Conservation (phyloP, 805 yeast genomes). For the Kazachstania viticola region DNA sequence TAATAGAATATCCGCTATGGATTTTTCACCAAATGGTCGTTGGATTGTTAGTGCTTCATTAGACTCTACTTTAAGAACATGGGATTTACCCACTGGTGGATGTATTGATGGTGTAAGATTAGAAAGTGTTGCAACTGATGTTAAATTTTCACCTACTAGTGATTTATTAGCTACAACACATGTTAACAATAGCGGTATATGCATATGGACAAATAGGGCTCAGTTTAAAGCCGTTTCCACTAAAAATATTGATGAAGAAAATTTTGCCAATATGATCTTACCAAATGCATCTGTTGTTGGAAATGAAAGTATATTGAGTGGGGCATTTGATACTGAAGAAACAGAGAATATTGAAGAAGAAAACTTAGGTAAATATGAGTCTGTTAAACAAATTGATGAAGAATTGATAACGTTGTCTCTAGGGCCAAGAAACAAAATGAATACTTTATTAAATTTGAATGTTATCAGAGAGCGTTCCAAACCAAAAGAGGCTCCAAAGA, state of each 20-base stretch:
- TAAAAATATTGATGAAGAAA: constrained; percentile 64
- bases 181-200: constrained; percentile 79
- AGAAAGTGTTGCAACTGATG: constrained; percentile 66
- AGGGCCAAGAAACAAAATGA: constrained; percentile 69
- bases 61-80: constrained; percentile 83
- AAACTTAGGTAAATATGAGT: constrained; percentile 31
- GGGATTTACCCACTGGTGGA: constrained; percentile 96
- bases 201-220: constrained; percentile 84
- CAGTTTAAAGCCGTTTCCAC: constrained; percentile 71
- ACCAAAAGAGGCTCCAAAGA: constrained; percentile 81
- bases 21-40: constrained; percentile 89
- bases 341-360: constrained; percentile 7
- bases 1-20: constrained; percentile 76
- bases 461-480: constrained; percentile 76
- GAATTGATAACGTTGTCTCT: constrained; percentile 61
- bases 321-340: constrained; percentile 46
- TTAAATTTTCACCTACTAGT: constrained; percentile 77
- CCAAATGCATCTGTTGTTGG: constrained; percentile 77
- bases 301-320: constrained; percentile 59
- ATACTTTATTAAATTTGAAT: constrained; percentile 70
- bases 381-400: constrained; percentile 51
- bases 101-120: constrained; percentile 86
- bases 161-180: constrained; percentile 89
- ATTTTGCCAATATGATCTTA: constrained; percentile 47
- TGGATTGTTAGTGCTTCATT: constrained; percentile 80